Evolutionary conservation across 1,284 basidiomycete species (phyloP), one percentile per base, ranked within the genome.

Genomic region (Ustilago shanxiensis): DNA sequence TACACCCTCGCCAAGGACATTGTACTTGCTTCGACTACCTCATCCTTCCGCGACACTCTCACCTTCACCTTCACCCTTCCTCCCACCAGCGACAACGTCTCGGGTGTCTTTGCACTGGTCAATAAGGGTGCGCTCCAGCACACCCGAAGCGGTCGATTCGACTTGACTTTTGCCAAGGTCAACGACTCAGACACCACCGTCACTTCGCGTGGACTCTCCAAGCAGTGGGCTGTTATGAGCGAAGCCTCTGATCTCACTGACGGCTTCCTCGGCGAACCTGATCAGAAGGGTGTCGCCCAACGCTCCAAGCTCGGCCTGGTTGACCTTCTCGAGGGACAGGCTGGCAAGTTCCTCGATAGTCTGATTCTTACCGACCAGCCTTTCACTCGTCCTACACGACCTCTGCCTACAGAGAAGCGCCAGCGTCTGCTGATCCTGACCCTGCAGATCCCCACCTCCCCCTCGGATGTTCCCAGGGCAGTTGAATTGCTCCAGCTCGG

Each of bases 281-380:
- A 82, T 11, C 60, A 71, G 41, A 79, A 75, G 55, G 84, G 84
- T 35, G 67, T 80, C n/a, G 67, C 61, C n/a, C 80, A 82, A 44
- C 70, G 83, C 22, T 16, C 71, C 37, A 68, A 69, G 45, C 54
- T 84, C 24, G 84, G 83, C 22, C 55, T 86, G 7, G 73, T 76
- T 24, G 71, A 79, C 22, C 55, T 75, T 7, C 72, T 86, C 58
- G 73, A 79, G 18, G 56, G 70, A 7, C 53, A 70, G 26, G 79
- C 74, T 4, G 77, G 77, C 20, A 56, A 73, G 7, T 76, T 63
- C 44, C 75, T 86, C 51, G 77, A 79, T 55, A 84, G 79, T 58
- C 60, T 86, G 24, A 57, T 83, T n/a, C 73, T 82, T 16, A 82
- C 79, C 59, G 84, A 86, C 60, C 79, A 81, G 68, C 83, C 84